phyloP scores from a whole-genome alignment of 2,329 filamentous ascomycete genomes.

The Davidsoniella neocaledoniae region DNA sequence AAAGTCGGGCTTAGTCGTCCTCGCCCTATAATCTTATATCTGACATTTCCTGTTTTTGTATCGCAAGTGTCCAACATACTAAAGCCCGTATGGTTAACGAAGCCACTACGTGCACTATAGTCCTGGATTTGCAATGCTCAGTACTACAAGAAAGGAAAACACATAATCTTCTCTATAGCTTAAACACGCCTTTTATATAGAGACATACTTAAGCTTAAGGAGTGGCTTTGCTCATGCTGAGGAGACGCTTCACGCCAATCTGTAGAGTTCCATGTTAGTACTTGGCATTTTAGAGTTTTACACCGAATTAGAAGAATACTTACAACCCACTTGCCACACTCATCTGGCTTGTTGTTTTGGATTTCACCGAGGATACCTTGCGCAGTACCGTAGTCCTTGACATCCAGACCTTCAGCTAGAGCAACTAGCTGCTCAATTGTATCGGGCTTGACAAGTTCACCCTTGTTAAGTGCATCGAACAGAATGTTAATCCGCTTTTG shows the following conservation, averaged over 20 bases:
- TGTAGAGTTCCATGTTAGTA: constrained; percentile 27
- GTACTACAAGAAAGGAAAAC: background rate
- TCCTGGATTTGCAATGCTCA: no score
- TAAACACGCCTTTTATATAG: background rate
- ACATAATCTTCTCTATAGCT: background rate
- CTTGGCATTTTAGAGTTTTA: background rate
- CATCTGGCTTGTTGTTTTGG: constrained; percentile 58
- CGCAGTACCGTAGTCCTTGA: constrained; percentile 52
- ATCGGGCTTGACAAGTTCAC: constrained; percentile 68
- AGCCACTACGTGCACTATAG: no score
- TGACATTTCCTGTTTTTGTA: no score
- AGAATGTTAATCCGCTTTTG: constrained; percentile 82
- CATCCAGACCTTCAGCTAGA: constrained; percentile 48
- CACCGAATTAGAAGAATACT: constrained; percentile 20
- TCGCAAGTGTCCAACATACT: no score
- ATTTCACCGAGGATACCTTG: constrained; percentile 57
- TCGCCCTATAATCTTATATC: no score
- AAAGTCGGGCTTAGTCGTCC: no score
- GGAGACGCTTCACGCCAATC: constrained; percentile 61
- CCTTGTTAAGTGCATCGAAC: constrained; percentile 96
- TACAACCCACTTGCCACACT: constrained; percentile 81
- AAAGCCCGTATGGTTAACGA: no score
- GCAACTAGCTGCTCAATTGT: constrained; percentile 52
- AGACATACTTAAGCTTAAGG: constrained; percentile 24
- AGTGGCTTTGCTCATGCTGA: constrained; percentile 65